Conservation (phyloP, 192 early-diverging fungal genomes). For the Coemansia sp. region DNA sequence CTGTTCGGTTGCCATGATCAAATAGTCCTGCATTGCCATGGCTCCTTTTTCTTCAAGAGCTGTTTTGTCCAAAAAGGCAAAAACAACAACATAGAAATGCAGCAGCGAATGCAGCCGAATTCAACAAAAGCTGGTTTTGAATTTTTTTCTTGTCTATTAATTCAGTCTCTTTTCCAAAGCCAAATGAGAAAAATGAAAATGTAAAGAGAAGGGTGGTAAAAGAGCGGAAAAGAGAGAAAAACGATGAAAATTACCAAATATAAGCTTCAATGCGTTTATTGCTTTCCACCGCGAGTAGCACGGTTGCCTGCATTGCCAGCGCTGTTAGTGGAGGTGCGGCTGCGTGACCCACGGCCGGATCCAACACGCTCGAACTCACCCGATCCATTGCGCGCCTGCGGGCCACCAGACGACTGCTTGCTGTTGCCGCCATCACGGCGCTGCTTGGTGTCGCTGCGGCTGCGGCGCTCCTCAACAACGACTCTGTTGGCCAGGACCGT, state of each 20-base stretch:
- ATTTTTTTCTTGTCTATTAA: slow-evolving; percentile 5
- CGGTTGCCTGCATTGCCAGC: slow-evolving; percentile 12
- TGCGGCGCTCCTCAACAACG: slow-evolving; percentile 44
- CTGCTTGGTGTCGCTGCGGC: slow-evolving; percentile 35
- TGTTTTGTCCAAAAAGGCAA: no score
- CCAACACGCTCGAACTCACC: slow-evolving; percentile 51
- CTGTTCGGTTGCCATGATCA: slow-evolving; percentile 6
- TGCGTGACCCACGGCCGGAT: slow-evolving; percentile 44
- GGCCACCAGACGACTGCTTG: slow-evolving; percentile 21
- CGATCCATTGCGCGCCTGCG: slow-evolving; percentile 27
- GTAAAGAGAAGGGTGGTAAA: background rate
- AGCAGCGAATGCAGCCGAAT: slow-evolving; percentile 1
- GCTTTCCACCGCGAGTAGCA: slow-evolving; percentile 20
- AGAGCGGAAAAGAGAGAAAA: background rate
- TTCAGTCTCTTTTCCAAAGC: background rate
- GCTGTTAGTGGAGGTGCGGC: slow-evolving; percentile 28
- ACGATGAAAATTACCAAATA: no score
- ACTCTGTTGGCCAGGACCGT: slow-evolving; percentile 19
- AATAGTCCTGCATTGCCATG: background rate
- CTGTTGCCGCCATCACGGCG: slow-evolving; percentile 21
- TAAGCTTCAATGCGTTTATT: slow-evolving; percentile 12
- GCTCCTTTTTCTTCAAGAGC: no score
- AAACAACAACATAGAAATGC: background rate
- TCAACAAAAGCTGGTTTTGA: background rate
- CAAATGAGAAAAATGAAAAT: background rate